A percentile compares a stretch with the other conserved stretches of the same genome.
Conservation (phyloP, 257 asterid genomes). For the Nicotiana attenuata region DNA sequence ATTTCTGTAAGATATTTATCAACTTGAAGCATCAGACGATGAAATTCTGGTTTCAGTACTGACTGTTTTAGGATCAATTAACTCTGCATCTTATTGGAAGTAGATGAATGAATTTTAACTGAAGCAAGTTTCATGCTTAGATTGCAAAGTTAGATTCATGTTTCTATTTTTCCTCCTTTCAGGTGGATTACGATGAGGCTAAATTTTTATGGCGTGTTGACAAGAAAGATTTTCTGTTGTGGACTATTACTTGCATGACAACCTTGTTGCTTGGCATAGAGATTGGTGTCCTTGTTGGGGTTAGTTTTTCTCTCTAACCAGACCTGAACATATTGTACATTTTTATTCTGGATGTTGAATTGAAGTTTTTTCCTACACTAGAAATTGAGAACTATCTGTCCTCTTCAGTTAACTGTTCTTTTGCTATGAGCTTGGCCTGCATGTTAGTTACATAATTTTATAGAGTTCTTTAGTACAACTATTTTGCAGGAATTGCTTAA, state of each 20-base stretch:
- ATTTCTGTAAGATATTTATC: not conserved
- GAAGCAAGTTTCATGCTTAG: conserved; percentile 11
- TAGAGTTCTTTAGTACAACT: not conserved
- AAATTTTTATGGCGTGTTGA: conserved; percentile 86
- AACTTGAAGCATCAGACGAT: not conserved
- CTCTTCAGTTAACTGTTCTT: not conserved
- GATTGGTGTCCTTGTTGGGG: conserved; percentile 95
- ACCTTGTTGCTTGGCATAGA: conserved; percentile 96
- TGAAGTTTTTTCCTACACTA: not conserved
- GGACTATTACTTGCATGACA: conserved; percentile 73
- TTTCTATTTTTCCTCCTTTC: conserved; percentile 25
- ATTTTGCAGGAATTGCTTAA: not conserved
- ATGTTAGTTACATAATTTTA: not conserved
- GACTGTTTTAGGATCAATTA: not conserved
- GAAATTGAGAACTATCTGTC: not conserved
- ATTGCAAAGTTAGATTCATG: conserved; percentile 17
- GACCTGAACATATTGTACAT: not conserved
- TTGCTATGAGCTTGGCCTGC: not conserved
- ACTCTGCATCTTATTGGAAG: not conserved
- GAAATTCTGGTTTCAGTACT: not conserved
- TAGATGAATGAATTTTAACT: not conserved
- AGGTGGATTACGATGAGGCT: conserved; percentile 99
- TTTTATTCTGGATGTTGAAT: not conserved
- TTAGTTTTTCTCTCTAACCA: conserved; percentile 31
- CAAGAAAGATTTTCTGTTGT: conserved; percentile 86